phyloP scores from a whole-genome alignment of 495 filamentous ascomycete genomes.

The Neurospora sp. region DNA sequence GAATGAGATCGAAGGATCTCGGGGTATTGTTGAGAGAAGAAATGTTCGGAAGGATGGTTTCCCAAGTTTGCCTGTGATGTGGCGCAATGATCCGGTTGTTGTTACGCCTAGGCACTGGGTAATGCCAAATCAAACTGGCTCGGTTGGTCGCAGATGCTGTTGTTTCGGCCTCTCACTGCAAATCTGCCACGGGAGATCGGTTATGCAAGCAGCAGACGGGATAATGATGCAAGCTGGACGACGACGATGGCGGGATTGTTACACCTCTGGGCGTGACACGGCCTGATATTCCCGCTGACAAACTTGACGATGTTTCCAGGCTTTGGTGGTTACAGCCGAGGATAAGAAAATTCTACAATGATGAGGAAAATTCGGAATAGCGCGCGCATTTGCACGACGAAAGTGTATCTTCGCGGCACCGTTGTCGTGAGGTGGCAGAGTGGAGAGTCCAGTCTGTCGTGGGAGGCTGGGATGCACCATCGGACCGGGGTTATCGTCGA shows the following conservation, averaged over 20 bases:
- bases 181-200: neutral
- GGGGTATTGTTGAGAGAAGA: neutral
- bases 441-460: neutral
- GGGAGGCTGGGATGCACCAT: neutral
- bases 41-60: neutral
- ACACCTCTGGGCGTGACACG: neutral
- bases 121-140: neutral
- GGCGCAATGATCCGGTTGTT: neutral
- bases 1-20: neutral
- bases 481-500: neutral
- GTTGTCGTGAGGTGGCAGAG: neutral
- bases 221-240: neutral
- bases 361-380: neutral
- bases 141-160: neutral
- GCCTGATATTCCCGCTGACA: neutral
- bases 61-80: neutral
- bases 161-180: neutral
- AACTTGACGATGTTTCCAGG: neutral
- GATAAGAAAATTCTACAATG: neutral
- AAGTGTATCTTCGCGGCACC: neutral
- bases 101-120: neutral
- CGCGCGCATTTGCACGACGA: neutral
- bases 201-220: neutral
- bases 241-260: neutral
- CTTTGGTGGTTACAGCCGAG: neutral